Percentiles rank a stretch among this genome's conserved stretches.
Evolutionary conservation across 2,329 filamentous ascomycete genomes (phyloP).

Genomic region (Microsporum audouinii): DNA sequence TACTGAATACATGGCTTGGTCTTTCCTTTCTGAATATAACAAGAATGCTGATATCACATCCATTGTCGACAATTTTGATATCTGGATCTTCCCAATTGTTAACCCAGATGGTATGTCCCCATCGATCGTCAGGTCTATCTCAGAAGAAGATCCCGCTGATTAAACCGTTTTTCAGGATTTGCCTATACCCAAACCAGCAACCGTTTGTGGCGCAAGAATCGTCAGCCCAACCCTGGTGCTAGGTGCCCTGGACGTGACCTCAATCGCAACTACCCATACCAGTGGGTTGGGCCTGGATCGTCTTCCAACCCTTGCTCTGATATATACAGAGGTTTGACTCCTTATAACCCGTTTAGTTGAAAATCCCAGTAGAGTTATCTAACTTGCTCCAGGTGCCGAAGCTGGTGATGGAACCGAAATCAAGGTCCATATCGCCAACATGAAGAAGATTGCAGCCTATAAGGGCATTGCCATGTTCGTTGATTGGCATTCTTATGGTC

Average conservation of each 20-base stretch:
- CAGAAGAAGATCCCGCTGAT: neutral
- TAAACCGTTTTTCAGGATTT: slow-evolving; percentile 37
- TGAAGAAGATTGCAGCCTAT: slow-evolving; percentile 34
- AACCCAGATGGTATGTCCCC: slow-evolving; percentile 47
- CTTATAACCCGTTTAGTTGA: neutral
- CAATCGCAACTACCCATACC: slow-evolving; percentile 48
- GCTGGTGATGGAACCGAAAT: slow-evolving; percentile 43
- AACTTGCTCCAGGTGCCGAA: slow-evolving; percentile 22
- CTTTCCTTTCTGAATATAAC: slow-evolving; percentile 40
- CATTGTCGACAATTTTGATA: slow-evolving; percentile 52
- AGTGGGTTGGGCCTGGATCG: slow-evolving; percentile 41
- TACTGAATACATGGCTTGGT: slow-evolving; percentile 44
- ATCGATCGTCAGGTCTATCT: neutral
- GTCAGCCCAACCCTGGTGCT: slow-evolving; percentile 32
- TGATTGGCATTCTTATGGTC: slow-evolving; percentile 54
- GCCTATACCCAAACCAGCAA: slow-evolving; percentile 46
- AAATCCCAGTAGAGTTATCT: neutral
- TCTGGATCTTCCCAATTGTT: slow-evolving; percentile 53
- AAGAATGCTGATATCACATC: slow-evolving; percentile 26
- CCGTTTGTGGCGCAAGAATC: slow-evolving; percentile 54
- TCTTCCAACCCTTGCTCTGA: slow-evolving; percentile 43
- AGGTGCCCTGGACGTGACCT: slow-evolving; percentile 42
- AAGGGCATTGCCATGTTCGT: slow-evolving; percentile 51
- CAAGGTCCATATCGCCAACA: slow-evolving; percentile 39
- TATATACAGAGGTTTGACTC: slow-evolving; percentile 31